A percentile compares a stretch with the other conserved stretches of the same genome.
These are phyloP conservation scores for Ceratocystis ficicola DNA, from an alignment of 2,329 filamentous ascomycete species.

Conservation along the genomic window DNA sequence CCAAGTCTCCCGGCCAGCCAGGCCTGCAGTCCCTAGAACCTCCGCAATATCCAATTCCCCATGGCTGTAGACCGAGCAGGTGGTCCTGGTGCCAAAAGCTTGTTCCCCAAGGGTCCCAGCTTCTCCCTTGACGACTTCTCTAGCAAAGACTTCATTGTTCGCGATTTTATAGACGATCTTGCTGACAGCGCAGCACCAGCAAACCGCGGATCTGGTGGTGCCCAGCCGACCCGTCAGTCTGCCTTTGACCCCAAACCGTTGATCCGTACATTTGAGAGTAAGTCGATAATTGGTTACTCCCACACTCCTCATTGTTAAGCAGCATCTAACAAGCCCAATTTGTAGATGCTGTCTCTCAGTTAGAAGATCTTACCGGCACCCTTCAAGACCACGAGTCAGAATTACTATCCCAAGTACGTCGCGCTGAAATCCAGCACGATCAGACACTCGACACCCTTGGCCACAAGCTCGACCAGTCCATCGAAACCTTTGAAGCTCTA, in stretches of 20 bases:
- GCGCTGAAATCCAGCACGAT: slow-evolving; percentile 84
- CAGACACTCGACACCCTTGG: slow-evolving; percentile 80
- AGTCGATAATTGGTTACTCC: slow-evolving; percentile 22
- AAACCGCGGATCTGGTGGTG: slow-evolving; percentile 62
- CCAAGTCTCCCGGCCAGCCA: neutral
- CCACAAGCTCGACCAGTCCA: slow-evolving; percentile 79
- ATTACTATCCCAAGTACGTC: slow-evolving; percentile 73
- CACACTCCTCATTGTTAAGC: neutral
- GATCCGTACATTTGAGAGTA: slow-evolving; percentile 85
- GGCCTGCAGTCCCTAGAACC: neutral
- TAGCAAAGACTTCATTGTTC: slow-evolving; percentile 88
- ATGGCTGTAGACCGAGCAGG: slow-evolving; percentile 27
- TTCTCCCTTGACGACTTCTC: slow-evolving; percentile 85
- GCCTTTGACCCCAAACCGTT: slow-evolving; percentile 91
- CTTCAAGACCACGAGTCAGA: slow-evolving; percentile 85
- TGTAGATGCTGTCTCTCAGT: slow-evolving; percentile 51
- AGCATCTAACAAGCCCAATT: slow-evolving; percentile 25
- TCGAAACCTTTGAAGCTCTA: slow-evolving; percentile 80
- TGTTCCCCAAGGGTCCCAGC: slow-evolving; percentile 66
- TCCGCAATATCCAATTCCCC: neutral
- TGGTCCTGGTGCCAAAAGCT: slow-evolving; percentile 44
- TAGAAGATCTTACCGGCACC: slow-evolving; percentile 64
- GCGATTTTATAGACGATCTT: slow-evolving; percentile 90
- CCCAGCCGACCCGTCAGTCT: slow-evolving; percentile 31
- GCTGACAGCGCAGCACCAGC: slow-evolving; percentile 72